phyloP scores from a whole-genome alignment of 139 green algal genomes.

The Mesostigma viride region DNA sequence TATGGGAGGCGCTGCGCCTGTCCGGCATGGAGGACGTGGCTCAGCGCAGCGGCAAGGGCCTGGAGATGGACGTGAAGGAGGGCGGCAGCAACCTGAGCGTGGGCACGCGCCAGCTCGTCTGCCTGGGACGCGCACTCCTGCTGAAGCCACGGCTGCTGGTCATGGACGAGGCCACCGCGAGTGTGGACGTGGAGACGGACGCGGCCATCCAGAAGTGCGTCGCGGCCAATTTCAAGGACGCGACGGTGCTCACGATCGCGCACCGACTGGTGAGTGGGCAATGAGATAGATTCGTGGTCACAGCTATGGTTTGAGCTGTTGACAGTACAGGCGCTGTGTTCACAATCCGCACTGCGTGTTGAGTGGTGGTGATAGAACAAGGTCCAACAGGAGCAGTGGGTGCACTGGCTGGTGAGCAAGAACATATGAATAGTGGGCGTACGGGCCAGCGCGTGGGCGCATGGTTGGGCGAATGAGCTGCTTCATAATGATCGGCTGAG shows the following conservation, averaged over 20 bases:
- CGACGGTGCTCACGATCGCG: conserved; percentile 57
- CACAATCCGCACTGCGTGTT: no score
- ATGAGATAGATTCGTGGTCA: no score
- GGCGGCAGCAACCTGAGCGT: conserved; percentile 72
- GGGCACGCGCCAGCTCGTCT: conserved; percentile 88
- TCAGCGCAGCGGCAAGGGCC: conserved; percentile 9
- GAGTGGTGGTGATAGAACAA: no score
- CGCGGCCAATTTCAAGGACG: conserved; percentile 43
- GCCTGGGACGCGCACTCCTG: conserved; percentile 77
- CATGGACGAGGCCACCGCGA: conserved; percentile 83
- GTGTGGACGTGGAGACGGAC: conserved; percentile 77
- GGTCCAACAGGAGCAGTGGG: no score
- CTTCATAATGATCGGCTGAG: no score
- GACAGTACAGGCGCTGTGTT: no score
- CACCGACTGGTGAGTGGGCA: no score
- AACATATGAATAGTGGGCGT: no score
- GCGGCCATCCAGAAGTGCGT: conserved; percentile 61
- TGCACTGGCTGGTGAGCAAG: no score
- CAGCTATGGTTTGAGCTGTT: no score
- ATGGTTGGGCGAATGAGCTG: no score
- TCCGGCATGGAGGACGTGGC: conserved; percentile 29
- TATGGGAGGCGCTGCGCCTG: conserved; percentile 48
- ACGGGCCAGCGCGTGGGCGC: no score
- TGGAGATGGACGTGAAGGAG: conserved; percentile 51
- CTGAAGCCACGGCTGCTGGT: conserved; percentile 44